Conservation (phyloP, 139 green algal species). For the Chlamydomonas schloesseri region DNA sequence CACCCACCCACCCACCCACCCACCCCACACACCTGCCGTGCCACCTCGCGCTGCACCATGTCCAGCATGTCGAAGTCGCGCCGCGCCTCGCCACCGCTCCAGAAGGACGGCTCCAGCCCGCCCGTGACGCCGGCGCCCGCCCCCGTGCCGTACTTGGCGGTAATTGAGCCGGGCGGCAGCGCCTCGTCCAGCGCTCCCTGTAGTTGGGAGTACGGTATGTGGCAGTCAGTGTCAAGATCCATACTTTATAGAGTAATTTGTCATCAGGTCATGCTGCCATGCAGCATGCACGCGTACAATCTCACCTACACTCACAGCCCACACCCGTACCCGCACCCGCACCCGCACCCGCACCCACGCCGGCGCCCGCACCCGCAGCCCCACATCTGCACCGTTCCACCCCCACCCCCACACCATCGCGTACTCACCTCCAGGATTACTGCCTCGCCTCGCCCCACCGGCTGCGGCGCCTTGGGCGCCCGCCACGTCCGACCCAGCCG, state of each 20-base stretch:
- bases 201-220: no score
- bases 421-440: slow-evolving; percentile 46
- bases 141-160: slow-evolving; percentile 49
- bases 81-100: slow-evolving; percentile 14
- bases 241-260: no score
- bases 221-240: no score
- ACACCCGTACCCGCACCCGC: no score
- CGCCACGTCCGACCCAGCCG: slow-evolving; percentile 22
- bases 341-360: no score
- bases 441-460: slow-evolving; percentile 57
- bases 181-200: slow-evolving; percentile 55
- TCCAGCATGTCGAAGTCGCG: slow-evolving; percentile 62
- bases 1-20: not conserved
- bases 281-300: no score
- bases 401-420: no score
- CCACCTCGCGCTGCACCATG: slow-evolving; percentile 57
- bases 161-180: slow-evolving; percentile 54
- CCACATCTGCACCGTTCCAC: no score
- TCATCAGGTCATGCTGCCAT: no score
- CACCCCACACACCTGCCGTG: slow-evolving; percentile 51
- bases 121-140: not conserved
- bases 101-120: slow-evolving; percentile 8
- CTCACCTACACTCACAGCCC: no score
- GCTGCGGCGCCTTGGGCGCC: not conserved
- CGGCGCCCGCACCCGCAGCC: no score